Percentiles rank a stretch among this genome's conserved stretches.
These are phyloP conservation scores for Ascobolus immersus DNA, from an alignment of 495 filamentous ascomycete genomes.

Conservation along the genomic window DNA sequence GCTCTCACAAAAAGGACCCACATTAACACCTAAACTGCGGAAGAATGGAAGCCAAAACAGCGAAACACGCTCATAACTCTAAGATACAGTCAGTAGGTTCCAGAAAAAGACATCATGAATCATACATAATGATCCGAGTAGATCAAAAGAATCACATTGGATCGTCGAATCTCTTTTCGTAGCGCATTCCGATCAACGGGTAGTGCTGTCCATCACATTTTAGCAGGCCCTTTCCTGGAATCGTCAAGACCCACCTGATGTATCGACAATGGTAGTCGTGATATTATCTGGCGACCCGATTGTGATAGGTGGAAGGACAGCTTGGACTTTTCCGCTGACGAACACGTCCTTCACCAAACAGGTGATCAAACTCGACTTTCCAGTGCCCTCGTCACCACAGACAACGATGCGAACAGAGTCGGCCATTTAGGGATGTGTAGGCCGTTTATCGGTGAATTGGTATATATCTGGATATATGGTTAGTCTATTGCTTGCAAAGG, in stretches of 20 bases:
- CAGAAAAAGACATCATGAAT: background rate
- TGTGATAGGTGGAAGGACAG: constrained; percentile 77
- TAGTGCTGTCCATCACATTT: constrained; percentile 25
- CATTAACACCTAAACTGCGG: constrained; percentile 85
- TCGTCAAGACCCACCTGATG: constrained; percentile 26
- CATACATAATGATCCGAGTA: constrained; percentile 72
- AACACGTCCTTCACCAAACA: constrained; percentile 84
- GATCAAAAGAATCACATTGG: constrained; percentile 88
- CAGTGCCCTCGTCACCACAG: constrained; percentile 71
- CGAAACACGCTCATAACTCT: constrained; percentile 85
- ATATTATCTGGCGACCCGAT: constrained; percentile 87
- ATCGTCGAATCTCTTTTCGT: constrained; percentile 81
- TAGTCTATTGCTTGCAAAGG: too few relatives aligned
- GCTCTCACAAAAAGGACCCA: constrained; percentile 17
- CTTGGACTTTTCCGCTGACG: constrained; percentile 76
- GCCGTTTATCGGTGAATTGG: too few relatives aligned
- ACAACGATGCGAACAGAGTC: constrained; percentile 68
- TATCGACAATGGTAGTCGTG: constrained; percentile 87
- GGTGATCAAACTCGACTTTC: constrained; percentile 47
- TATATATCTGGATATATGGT: too few relatives aligned
- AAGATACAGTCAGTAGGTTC: background rate
- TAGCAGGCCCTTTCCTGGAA: constrained; percentile 1
- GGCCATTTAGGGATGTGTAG: constrained; percentile 3
- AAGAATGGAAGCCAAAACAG: constrained; percentile 83
- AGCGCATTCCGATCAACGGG: constrained; percentile 75